Evolutionary conservation across 148 eudicot species (phyloP), one percentile per base, ranked within the genome.

Genomic region (Camellia japonica): DNA sequence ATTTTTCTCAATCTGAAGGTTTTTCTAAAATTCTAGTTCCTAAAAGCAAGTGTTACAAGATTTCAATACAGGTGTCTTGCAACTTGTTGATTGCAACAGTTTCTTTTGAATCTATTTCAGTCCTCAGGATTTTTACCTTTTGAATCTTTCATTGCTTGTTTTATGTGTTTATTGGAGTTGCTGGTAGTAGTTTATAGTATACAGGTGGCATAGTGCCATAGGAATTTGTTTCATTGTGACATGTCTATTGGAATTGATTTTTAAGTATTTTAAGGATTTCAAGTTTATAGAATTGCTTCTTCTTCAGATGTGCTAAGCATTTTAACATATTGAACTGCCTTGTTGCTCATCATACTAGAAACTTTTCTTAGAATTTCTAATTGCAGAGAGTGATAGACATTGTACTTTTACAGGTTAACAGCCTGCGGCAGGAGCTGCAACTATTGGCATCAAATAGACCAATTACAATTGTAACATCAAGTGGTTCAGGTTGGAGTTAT

Each of bases 371-470:
- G 75, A 52, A 74, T 10, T 56, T 73, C 19, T 73, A 73, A 66
- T 11, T 60, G 10, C 16, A 23, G 14, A 18, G 8, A 18, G 8
- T 60, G 60, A 72, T 52, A 9, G 38, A 18, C 15, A 41, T 66
- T 3, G 76, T 19, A 12, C 46, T 81, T 82, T 79, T 83, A 61
- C 93, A 96, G 99, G 94, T 96, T 74, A 88, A 89, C 86, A 92
- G 85, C 87, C 66, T 96, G 56, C 91, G 96, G 78, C 86, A 93
- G 84, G 97, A 93, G 87, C 86, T 96, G 86, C 93, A 92, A 78
- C 90, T 92, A 51, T 84, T 93, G 88, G 84, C 91, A 30, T 91
- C 97, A 82, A 91, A 82, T 81, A 88, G 89, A 86, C 80, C 95
- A 16, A 73, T 92, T 75, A 94, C 98, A 65, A 85, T 96, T 84